Conservation (phyloP, 805 yeast genomes). For the Komagataella mondaviorum region DNA sequence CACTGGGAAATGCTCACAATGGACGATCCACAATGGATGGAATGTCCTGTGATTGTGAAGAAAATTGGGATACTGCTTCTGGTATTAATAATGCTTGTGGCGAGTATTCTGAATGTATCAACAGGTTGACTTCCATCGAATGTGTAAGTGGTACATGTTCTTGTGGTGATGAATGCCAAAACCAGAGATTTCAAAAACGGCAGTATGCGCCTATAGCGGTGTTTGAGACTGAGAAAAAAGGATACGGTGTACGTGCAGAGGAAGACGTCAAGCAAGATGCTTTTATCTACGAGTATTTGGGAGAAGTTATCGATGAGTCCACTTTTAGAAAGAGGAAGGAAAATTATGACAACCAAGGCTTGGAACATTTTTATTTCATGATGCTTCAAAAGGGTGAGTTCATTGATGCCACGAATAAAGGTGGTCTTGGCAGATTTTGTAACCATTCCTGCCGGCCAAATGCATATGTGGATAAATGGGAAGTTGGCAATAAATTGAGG, state of each 20-base stretch:
- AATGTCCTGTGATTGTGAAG: constrained; percentile 85
- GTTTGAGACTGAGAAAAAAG: constrained; percentile 74
- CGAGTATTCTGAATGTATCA: constrained; percentile 80
- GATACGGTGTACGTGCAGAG: constrained; percentile 79
- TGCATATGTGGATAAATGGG: constrained; percentile 95
- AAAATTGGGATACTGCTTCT: constrained; percentile 21
- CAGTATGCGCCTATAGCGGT: constrained; percentile 70
- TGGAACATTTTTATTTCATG: constrained; percentile 88
- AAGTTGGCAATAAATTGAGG: constrained; percentile 74
- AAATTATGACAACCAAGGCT: constrained; percentile 52
- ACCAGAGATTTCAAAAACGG: constrained; percentile 75
- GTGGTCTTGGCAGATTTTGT: constrained; percentile 81
- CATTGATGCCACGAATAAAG: constrained; percentile 87
- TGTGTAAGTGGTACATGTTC: constrained; percentile 59
- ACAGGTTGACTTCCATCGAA: constrained; percentile 83
- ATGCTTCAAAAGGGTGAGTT: constrained; percentile 88
- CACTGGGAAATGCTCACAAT: constrained; percentile 39
- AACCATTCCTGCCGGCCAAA: constrained; percentile 95
- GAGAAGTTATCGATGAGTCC: constrained; percentile 80
- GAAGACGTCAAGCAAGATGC: constrained; percentile 39
- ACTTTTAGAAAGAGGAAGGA: constrained; percentile 65
- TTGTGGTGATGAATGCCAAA: constrained; percentile 73
- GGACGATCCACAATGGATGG: constrained; percentile 56
- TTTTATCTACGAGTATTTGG: constrained; percentile 87
- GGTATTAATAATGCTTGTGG: constrained; percentile 61